phyloP scores from a whole-genome alignment of 73 alveolate genomes.

The Paramecium sonneborni region DNA sequence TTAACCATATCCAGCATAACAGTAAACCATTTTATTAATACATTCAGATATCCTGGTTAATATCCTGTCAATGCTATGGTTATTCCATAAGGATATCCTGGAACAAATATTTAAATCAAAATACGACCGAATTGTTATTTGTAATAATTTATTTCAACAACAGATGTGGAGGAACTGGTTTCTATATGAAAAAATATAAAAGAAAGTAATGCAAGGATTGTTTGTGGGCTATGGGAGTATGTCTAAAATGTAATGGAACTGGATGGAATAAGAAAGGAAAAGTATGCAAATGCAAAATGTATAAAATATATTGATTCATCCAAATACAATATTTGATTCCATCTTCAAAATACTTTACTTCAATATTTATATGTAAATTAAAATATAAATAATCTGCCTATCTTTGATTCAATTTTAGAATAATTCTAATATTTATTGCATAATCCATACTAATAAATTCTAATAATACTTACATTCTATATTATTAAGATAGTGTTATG shows the following conservation, averaged over 20 bases:
- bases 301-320: slow-evolving; percentile 15
- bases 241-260: neutral
- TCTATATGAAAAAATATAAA: neutral
- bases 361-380: neutral
- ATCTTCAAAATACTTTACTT: neutral
- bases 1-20: neutral
- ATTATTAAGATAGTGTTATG: too few relatives aligned
- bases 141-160: neutral
- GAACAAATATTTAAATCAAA: neutral
- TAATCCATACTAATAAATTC: too few relatives aligned
- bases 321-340: neutral
- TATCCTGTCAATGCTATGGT: neutral
- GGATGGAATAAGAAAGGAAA: slow-evolving; percentile 20
- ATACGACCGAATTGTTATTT: neutral
- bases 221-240: slow-evolving; percentile 25
- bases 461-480: too few relatives aligned
- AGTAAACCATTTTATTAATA: neutral
- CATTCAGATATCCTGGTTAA: neutral
- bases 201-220: slow-evolving; percentile 42
- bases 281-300: slow-evolving; percentile 24
- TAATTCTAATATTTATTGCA: neutral
- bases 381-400: neutral
- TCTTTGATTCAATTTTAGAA: neutral
- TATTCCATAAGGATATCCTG: slow-evolving; percentile 14
- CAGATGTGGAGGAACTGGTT: slow-evolving; percentile 29